Conservation (phyloP, 176 grass and related monocot genomes). For the Zoysia japonica region DNA sequence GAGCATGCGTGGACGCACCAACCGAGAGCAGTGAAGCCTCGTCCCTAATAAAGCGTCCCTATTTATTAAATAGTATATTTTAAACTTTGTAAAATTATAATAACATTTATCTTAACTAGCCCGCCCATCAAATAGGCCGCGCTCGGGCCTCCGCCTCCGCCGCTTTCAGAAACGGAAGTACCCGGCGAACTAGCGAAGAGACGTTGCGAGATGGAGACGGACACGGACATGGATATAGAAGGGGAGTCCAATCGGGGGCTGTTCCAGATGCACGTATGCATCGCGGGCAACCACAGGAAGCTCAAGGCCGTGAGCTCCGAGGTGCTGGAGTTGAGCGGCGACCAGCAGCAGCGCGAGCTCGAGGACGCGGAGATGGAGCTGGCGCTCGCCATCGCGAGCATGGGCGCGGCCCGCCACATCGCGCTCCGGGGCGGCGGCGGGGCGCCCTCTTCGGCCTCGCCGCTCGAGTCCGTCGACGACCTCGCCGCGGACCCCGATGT, state of each 20-base stretch:
- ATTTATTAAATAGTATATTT: too few species aligned
- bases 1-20: too few species aligned
- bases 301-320: background rate
- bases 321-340: background rate
- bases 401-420: slow-evolving; percentile 36
- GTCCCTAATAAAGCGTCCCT: too few species aligned
- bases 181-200: background rate
- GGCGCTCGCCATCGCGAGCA: slow-evolving; percentile 38
- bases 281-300: background rate
- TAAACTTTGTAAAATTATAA: too few species aligned
- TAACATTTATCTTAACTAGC: too few species aligned
- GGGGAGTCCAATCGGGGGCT: background rate
- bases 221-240: background rate
- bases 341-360: background rate
- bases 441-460: background rate
- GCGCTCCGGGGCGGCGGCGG: slow-evolving; percentile 6
- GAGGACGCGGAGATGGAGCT: slow-evolving; percentile 17
- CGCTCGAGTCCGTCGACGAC: slow-evolving; percentile 12
- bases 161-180: background rate
- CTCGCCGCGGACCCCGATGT: slow-evolving; percentile 6
- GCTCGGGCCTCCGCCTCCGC: too few species aligned
- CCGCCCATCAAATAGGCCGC: too few species aligned
- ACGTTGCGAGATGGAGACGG: too few species aligned
- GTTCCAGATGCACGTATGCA: slow-evolving; percentile 20
- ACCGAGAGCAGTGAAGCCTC: too few species aligned